These are phyloP conservation scores for Alternaria sp. DNA, from an alignment of 2,329 filamentous ascomycete genomes.

Conservation along the genomic window DNA sequence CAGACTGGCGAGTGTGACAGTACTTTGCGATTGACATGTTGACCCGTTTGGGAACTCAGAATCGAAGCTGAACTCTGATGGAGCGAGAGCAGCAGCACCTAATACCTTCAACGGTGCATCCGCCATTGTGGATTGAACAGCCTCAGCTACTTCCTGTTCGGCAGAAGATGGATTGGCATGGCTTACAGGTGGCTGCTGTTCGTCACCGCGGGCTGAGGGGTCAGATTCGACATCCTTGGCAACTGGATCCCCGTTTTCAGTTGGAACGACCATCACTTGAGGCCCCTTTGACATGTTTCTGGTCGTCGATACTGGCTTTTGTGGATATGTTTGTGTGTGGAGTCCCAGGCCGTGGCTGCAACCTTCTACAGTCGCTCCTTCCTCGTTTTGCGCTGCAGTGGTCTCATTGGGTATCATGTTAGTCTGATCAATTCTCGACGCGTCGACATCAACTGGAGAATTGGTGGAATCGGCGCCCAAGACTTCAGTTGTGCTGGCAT, in stretches of 20 bases:
- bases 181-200: background rate
- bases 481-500: conserved; percentile 16
- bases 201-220: background rate
- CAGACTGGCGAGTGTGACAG: background rate
- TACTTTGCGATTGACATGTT: background rate
- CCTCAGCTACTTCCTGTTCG: background rate
- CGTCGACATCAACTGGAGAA: conserved; percentile 16
- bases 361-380: background rate
- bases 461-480: conserved; percentile 18
- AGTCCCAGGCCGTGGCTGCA: background rate
- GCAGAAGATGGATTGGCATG: background rate
- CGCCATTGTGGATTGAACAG: background rate
- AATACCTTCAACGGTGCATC: background rate
- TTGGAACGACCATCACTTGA: background rate
- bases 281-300: background rate
- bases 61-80: background rate
- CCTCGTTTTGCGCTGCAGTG: background rate
- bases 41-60: background rate
- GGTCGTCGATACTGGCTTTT: background rate
- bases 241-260: background rate
- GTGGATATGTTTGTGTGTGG: background rate
- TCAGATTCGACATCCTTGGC: background rate
- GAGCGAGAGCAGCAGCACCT: background rate
- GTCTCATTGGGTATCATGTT: conserved; percentile 11
- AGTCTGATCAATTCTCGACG: conserved; percentile 10